phyloP scores from a whole-genome alignment of 1,284 basidiomycete species.

The Puccinia coronata region DNA sequence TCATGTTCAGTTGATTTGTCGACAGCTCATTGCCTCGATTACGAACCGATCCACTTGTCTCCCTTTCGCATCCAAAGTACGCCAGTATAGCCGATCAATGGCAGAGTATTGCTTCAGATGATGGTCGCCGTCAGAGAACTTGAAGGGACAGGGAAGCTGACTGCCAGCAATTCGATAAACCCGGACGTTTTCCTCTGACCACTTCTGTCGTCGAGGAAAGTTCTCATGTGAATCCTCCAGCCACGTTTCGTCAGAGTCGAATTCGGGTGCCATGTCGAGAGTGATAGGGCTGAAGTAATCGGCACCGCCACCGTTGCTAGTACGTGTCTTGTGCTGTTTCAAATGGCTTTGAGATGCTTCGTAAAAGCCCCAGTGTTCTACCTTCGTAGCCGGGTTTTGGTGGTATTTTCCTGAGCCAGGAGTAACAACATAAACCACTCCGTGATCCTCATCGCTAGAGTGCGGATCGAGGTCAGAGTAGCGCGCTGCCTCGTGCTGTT shows the following conservation, averaged over 20 bases:
- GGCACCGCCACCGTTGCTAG: not conserved
- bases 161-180: conserved; percentile 41
- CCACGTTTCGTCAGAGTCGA: conserved; percentile 19
- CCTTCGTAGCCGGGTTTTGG: conserved; percentile 51
- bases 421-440: conserved; percentile 51
- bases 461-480: conserved; percentile 40
- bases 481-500: conserved; percentile 47
- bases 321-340: conserved; percentile 32
- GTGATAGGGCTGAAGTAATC: conserved; percentile 36
- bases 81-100: conserved; percentile 38
- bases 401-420: conserved; percentile 54
- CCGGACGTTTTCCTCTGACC: conserved; percentile 27
- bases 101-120: conserved; percentile 40
- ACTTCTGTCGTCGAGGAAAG: conserved; percentile 7
- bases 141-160: conserved; percentile 33
- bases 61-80: conserved; percentile 35
- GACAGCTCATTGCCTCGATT: conserved; percentile 37
- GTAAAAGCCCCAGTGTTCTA: conserved; percentile 55
- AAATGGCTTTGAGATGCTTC: conserved; percentile 44
- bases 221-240: conserved; percentile 40
- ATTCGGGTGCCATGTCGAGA: conserved; percentile 38
- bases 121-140: conserved; percentile 38
- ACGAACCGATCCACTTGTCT: conserved; percentile 41
- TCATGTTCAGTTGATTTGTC: conserved; percentile 22
- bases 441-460: conserved; percentile 47